These are phyloP conservation scores for Cyamopsis tetragonoloba DNA, from an alignment of 306 rosid species.

Conservation along the genomic window DNA sequence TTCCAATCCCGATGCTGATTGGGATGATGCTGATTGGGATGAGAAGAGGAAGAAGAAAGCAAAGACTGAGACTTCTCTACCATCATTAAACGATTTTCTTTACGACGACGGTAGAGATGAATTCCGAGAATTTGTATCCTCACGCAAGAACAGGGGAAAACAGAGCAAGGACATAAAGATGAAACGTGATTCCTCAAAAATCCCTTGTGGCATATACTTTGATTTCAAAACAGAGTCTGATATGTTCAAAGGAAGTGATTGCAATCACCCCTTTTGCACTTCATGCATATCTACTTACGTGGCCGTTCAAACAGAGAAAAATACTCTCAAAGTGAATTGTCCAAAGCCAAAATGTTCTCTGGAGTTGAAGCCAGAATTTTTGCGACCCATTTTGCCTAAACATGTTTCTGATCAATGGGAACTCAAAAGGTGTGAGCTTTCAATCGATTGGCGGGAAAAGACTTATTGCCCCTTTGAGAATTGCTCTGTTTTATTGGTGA, in stretches of 20 bases:
- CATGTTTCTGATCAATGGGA: slow-evolving; percentile 5
- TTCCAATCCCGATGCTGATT: no score
- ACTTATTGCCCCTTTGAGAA: slow-evolving; percentile 13
- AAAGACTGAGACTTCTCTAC: no score
- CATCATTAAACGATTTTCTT: no score
- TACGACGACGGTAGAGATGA: no score
- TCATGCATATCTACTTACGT: background rate
- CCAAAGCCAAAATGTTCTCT: background rate
- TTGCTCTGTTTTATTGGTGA: slow-evolving; percentile 18
- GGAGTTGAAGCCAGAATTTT: background rate
- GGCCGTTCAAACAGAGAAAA: background rate
- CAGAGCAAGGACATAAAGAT: no score
- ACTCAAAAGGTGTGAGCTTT: background rate
- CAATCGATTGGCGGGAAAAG: background rate
- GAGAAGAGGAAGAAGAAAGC: no score
- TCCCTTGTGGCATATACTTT: slow-evolving; percentile 14
- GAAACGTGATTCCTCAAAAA: background rate
- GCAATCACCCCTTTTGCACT: slow-evolving; percentile 6
- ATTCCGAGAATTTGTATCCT: no score
- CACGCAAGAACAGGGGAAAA: no score
- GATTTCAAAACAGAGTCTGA: background rate
- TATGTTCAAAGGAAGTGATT: background rate
- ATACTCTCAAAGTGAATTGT: background rate
- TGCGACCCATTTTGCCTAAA: background rate
- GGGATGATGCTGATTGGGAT: no score